A percentile compares a stretch with the other conserved stretches of the same genome.
Evolutionary conservation across 441 rosid species (phyloP).

Genomic region (Pelargonium cotyledonis): DNA sequence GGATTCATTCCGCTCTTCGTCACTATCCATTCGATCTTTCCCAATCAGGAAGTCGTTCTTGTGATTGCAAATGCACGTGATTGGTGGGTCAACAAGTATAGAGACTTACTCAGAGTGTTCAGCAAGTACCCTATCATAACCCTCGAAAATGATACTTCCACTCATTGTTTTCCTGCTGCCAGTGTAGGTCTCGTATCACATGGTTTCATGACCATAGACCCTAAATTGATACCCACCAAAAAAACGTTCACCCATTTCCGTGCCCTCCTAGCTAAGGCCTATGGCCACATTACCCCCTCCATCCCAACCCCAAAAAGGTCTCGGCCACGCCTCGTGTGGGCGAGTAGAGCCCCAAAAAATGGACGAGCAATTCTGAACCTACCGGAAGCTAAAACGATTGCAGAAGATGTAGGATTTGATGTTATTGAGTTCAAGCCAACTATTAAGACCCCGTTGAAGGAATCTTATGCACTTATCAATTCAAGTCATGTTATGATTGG

Average conservation of each 20-base stretch:
- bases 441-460: conserved; percentile 4
- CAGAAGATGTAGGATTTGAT: conserved; percentile 21
- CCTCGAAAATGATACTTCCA: conserved; percentile 31
- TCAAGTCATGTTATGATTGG: conserved; percentile 31
- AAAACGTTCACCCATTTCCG: conserved; percentile 36
- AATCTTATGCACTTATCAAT: conserved; percentile 20
- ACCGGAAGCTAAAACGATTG: conserved; percentile 3
- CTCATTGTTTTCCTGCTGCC: conserved; percentile 46
- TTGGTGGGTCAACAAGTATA: conserved; percentile 58
- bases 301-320: background rate
- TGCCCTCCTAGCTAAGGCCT: conserved; percentile 34
- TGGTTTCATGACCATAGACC: conserved; percentile 40
- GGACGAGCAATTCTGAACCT: conserved; percentile 19
- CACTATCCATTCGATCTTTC: conserved; percentile 37
- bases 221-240: conserved; percentile 32
- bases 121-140: conserved; percentile 38
- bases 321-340: conserved; percentile 16
- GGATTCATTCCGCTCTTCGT: conserved; percentile 56
- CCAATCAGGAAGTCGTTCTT: conserved; percentile 32
- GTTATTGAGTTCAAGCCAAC: conserved; percentile 23
- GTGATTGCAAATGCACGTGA: conserved; percentile 35
- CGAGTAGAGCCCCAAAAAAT: background rate
- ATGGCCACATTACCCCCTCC: background rate
- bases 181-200: conserved; percentile 45
- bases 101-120: conserved; percentile 29